A percentile compares a stretch with the other conserved stretches of the same genome.
phyloP scores from a whole-genome alignment of 176 grass and related monocot species.

The Eragrostis nindensis region DNA sequence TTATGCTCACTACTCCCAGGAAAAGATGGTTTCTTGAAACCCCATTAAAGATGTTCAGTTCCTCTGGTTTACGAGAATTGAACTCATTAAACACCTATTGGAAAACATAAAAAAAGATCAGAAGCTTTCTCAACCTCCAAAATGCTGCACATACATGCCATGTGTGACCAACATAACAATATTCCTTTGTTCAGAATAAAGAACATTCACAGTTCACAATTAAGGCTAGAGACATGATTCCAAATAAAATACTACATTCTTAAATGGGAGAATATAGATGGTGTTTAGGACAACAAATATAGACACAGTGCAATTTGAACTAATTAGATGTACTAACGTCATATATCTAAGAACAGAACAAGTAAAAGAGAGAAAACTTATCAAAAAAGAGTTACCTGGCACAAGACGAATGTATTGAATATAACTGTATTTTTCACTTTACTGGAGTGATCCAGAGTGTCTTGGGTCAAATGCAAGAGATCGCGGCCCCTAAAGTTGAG shows the following conservation, averaged over 20 bases:
- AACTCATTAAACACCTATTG: slow-evolving; percentile 98
- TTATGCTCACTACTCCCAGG: slow-evolving; percentile 61
- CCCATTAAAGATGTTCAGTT: slow-evolving; percentile 78
- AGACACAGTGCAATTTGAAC: too few relatives aligned
- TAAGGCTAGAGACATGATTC: neutral
- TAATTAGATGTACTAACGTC: too few relatives aligned
- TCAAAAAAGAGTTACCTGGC: slow-evolving; percentile 57
- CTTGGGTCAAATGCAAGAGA: slow-evolving; percentile 68
- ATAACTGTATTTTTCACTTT: slow-evolving; percentile 96
- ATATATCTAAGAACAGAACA: too few relatives aligned
- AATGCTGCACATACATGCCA: slow-evolving; percentile 8
- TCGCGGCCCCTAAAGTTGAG: slow-evolving; percentile 72
- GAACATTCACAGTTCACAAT: slow-evolving; percentile 7
- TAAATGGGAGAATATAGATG: too few relatives aligned
- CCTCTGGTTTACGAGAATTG: slow-evolving; percentile 90
- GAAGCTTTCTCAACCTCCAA: slow-evolving; percentile 34
- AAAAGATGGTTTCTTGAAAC: slow-evolving; percentile 83
- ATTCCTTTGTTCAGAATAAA: slow-evolving; percentile 1
- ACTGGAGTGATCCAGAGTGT: slow-evolving; percentile 52
- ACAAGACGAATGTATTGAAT: slow-evolving; percentile 97
- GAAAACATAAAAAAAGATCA: slow-evolving; percentile 23
- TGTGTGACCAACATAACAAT: neutral
- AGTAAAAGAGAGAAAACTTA: slow-evolving; percentile 16
- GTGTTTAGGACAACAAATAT: too few relatives aligned
- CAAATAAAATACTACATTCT: neutral